These are phyloP conservation scores for Pichia exigua DNA, from an alignment of 805 yeast species.

Conservation along the genomic window DNA sequence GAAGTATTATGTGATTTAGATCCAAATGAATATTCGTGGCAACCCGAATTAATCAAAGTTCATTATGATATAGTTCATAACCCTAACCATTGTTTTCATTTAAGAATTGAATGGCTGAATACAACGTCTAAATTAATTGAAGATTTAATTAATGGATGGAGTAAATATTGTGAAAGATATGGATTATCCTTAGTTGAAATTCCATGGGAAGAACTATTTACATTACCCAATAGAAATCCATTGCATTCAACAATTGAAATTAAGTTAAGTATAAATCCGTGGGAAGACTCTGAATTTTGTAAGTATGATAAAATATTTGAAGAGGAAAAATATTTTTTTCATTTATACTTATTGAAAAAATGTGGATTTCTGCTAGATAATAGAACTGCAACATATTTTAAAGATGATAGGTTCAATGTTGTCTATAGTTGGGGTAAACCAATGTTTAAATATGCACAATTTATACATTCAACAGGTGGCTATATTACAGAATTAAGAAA, in stretches of 20 bases:
- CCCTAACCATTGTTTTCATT: slow-evolving; percentile 90
- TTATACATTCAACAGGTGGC: slow-evolving; percentile 82
- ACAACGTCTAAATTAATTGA: slow-evolving; percentile 82
- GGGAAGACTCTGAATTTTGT: slow-evolving; percentile 49
- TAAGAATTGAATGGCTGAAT: slow-evolving; percentile 87
- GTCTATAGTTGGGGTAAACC: slow-evolving; percentile 90
- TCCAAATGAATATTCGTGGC: slow-evolving; percentile 58
- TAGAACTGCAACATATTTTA: slow-evolving; percentile 59
- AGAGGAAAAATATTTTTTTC: slow-evolving; percentile 64
- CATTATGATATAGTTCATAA: slow-evolving; percentile 91
- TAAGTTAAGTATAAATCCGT: slow-evolving; percentile 61
- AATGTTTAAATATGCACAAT: slow-evolving; percentile 74
- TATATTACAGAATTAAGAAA: slow-evolving; percentile 82
- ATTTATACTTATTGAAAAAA: slow-evolving; percentile 58
- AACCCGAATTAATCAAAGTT: slow-evolving; percentile 70
- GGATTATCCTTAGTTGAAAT: slow-evolving; percentile 79
- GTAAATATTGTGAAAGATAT: slow-evolving; percentile 75
- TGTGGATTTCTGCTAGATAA: slow-evolving; percentile 78
- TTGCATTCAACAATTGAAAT: slow-evolving; percentile 80
- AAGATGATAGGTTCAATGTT: slow-evolving; percentile 49
- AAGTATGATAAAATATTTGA: slow-evolving; percentile 32
- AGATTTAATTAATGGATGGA: slow-evolving; percentile 68
- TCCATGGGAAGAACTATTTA: slow-evolving; percentile 83
- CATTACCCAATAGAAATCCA: slow-evolving; percentile 70
- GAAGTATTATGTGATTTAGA: slow-evolving; percentile 68